These are phyloP conservation scores for Geotrichum macrosporum DNA, from an alignment of 1,139 yeast genomes.

Conservation along the genomic window DNA sequence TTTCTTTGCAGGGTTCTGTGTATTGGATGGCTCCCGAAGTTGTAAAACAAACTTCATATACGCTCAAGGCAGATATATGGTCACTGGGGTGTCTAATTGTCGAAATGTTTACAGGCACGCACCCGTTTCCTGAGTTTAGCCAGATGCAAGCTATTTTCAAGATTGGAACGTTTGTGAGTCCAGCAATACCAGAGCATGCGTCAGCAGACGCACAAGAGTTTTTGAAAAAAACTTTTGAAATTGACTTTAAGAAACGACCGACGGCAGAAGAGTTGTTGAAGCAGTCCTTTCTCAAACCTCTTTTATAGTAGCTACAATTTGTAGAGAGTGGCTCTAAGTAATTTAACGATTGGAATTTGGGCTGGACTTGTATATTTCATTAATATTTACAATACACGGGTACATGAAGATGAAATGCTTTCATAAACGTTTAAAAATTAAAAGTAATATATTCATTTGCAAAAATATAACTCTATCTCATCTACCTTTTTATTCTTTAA, in stretches of 20 bases:
- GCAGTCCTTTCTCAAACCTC: constrained; percentile 44
- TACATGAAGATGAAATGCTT: too few relatives aligned
- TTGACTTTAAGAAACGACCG: constrained; percentile 70
- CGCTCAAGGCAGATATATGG: constrained; percentile 93
- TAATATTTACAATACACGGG: too few relatives aligned
- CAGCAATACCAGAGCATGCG: constrained; percentile 72
- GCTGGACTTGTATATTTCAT: too few relatives aligned
- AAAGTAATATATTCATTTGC: too few relatives aligned
- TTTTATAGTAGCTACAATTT: constrained; percentile 1
- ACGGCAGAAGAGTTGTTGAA: constrained; percentile 64
- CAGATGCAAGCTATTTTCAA: constrained; percentile 96
- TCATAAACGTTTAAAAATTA: too few relatives aligned
- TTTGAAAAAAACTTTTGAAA: constrained; percentile 62
- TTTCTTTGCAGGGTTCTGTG: constrained; percentile 87
- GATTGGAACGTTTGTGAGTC: constrained; percentile 75
- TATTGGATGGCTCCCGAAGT: constrained; percentile 99
- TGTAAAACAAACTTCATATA: constrained; percentile 83
- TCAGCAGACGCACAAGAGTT: constrained; percentile 67
- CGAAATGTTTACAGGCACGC: constrained; percentile 93
- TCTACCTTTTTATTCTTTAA: too few relatives aligned
- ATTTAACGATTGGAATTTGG: too few relatives aligned
- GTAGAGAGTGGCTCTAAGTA: background rate
- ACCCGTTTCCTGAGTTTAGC: constrained; percentile 88
- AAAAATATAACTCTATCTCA: too few relatives aligned
- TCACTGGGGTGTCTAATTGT: constrained; percentile 87